These are phyloP conservation scores for Bryoglossum gracile DNA, from an alignment of 495 filamentous ascomycete species.

Conservation along the genomic window DNA sequence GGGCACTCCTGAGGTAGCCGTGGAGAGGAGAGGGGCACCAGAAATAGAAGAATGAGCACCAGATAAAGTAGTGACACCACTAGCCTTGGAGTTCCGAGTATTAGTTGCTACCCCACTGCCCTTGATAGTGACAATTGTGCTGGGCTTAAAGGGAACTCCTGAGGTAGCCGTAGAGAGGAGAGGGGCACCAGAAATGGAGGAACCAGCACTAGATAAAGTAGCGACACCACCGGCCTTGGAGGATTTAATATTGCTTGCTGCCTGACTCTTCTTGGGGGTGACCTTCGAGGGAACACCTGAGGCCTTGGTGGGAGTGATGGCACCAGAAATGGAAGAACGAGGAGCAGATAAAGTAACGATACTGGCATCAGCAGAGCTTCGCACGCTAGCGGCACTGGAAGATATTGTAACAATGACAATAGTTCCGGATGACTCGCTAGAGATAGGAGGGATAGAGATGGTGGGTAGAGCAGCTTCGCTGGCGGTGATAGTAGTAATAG, in stretches of 20 bases:
- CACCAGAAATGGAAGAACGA: not conserved
- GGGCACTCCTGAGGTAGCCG: constrained; percentile 19
- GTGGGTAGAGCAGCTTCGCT: constrained; percentile 5
- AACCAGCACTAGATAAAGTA: not conserved
- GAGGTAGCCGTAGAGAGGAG: constrained; percentile 18
- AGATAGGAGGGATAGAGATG: not conserved
- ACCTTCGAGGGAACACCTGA: constrained; percentile 19
- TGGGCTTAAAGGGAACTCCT: constrained; percentile 19
- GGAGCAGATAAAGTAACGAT: not conserved
- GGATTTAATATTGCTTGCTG: constrained; percentile 21
- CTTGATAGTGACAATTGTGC: constrained; percentile 19
- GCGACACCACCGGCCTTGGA: not conserved
- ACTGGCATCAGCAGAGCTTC: not conserved
- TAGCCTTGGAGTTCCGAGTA: constrained; percentile 2
- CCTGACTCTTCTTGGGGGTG: constrained; percentile 20
- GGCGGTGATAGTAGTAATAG: too few species aligned
- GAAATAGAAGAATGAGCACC: not conserved
- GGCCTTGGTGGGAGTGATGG: constrained; percentile 17
- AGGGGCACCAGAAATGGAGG: constrained; percentile 4
- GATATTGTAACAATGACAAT: too few species aligned
- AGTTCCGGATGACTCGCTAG: too few species aligned
- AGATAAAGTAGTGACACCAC: too few species aligned
- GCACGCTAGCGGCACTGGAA: not conserved
- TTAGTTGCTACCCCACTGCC: constrained; percentile 21
- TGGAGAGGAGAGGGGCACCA: constrained; percentile 14